These are phyloP conservation scores for Entrophospora sp. DNA, from an alignment of 192 early-diverging fungal species.

Conservation along the genomic window DNA sequence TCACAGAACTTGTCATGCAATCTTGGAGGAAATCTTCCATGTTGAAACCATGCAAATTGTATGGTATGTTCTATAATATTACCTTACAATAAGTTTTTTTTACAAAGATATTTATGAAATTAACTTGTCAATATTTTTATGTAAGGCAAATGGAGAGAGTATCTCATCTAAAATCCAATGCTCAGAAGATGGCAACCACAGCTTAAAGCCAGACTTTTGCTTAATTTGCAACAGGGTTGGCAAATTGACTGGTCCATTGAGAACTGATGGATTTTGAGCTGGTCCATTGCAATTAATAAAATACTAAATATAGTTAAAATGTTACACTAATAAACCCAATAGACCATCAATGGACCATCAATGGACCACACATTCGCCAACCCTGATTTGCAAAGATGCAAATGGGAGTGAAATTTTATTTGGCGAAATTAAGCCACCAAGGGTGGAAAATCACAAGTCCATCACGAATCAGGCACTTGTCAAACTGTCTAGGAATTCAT, in stretches of 20 bases:
- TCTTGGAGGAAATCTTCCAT: slow-evolving; percentile 10
- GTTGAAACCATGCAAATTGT: slow-evolving; percentile 7
- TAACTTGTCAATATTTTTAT: background rate
- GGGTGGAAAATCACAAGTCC: background rate
- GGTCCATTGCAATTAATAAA: no score
- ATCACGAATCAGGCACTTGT: background rate
- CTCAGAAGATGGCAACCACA: background rate
- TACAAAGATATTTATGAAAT: slow-evolving; percentile 12
- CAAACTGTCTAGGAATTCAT: background rate
- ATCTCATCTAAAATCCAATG: slow-evolving; percentile 11
- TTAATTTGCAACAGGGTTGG: no score
- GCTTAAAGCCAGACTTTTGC: slow-evolving; percentile 2
- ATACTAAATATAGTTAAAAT: no score
- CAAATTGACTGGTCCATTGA: no score
- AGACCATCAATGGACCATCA: no score
- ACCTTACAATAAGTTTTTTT: slow-evolving; percentile 7
- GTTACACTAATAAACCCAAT: no score
- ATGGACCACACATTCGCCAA: no score
- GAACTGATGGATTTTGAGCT: no score
- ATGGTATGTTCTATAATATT: slow-evolving; percentile 13
- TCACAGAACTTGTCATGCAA: slow-evolving; percentile 6
- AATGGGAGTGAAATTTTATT: slow-evolving; percentile 4
- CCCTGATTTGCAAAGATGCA: background rate
- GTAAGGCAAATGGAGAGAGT: slow-evolving; percentile 6
- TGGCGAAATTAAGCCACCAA: slow-evolving; percentile 6